Percentiles rank a stretch among this genome's conserved stretches.
phyloP scores from a whole-genome alignment of 176 grass and related monocot species.

The Phoenix dactylifera region DNA sequence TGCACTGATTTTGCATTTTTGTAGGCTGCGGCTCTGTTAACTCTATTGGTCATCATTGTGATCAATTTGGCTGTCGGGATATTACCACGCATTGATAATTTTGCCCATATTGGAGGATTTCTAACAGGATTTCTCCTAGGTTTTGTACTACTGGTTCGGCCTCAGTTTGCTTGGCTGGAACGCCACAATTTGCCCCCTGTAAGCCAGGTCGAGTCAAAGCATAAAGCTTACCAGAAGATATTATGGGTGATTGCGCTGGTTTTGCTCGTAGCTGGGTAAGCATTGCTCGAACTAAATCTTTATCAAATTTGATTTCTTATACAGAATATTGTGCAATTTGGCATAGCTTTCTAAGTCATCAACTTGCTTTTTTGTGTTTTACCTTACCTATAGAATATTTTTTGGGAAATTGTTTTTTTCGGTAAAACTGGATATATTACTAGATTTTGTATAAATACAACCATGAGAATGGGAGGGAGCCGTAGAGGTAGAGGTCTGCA shows the following conservation, averaged over 20 bases:
- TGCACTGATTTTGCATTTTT: neutral
- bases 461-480: too few relatives aligned
- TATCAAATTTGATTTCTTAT: neutral
- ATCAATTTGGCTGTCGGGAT: slow-evolving; percentile 81
- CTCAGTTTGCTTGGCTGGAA: slow-evolving; percentile 65
- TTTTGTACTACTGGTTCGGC: slow-evolving; percentile 64
- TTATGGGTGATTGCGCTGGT: slow-evolving; percentile 33
- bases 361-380: too few relatives aligned
- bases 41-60: slow-evolving; percentile 59
- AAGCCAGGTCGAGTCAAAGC: slow-evolving; percentile 44
- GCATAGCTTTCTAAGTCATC: too few relatives aligned
- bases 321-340: too few relatives aligned
- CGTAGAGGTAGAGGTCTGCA: too few relatives aligned
- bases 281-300: neutral
- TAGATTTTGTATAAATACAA: too few relatives aligned
- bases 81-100: slow-evolving; percentile 85
- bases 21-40: slow-evolving; percentile 59
- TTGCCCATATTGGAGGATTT: slow-evolving; percentile 85
- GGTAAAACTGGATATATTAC: too few relatives aligned
- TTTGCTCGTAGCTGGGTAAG: slow-evolving; percentile 58
- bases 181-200: slow-evolving; percentile 42
- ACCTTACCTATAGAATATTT: too few relatives aligned
- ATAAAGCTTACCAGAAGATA: slow-evolving; percentile 54
- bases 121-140: slow-evolving; percentile 81
- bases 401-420: too few relatives aligned